Evolutionary conservation across 331 rosid genomes (phyloP).

Genomic region (Erythrophleum ivorense): DNA sequence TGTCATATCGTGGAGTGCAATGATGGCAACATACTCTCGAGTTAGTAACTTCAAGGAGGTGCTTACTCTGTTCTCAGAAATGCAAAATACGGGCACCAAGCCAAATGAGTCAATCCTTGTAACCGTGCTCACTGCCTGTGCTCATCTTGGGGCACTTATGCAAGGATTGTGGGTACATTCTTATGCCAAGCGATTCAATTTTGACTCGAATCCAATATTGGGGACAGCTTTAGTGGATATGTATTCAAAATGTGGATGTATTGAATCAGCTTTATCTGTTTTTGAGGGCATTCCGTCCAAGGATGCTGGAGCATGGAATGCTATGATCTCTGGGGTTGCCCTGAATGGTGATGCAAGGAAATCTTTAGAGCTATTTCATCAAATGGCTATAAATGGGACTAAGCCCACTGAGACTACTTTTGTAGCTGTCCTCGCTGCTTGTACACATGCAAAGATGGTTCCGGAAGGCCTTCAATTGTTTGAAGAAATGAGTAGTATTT

Average conservation of each 20-base stretch:
- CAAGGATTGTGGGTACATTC: constrained; percentile 88
- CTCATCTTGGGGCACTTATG: constrained; percentile 73
- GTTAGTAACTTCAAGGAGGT: constrained; percentile 67
- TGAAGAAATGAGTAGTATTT: constrained; percentile 60
- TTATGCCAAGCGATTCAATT: constrained; percentile 55
- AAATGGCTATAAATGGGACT: constrained; percentile 55
- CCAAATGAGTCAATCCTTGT: constrained; percentile 79
- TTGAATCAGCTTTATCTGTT: constrained; percentile 67
- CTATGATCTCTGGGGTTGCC: constrained; percentile 77
- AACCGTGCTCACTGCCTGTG: constrained; percentile 77
- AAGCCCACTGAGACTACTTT: constrained; percentile 73
- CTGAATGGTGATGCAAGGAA: constrained; percentile 73
- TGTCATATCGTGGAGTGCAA: constrained; percentile 74
- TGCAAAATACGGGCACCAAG: constrained; percentile 57
- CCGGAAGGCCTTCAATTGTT: constrained; percentile 67
- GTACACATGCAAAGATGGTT: constrained; percentile 81
- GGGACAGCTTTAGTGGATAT: constrained; percentile 84
- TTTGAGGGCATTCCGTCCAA: constrained; percentile 56
- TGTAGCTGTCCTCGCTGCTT: constrained; percentile 74
- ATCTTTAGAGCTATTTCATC: constrained; percentile 61
- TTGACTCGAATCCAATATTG: constrained; percentile 60
- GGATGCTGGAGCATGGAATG: constrained; percentile 86
- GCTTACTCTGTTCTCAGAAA: constrained; percentile 61
- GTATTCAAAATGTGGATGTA: constrained; percentile 87
- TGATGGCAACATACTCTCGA: constrained; percentile 80